Evolutionary conservation across 2,329 filamentous ascomycete genomes (phyloP).

Genomic region (Aulographum hederae): DNA sequence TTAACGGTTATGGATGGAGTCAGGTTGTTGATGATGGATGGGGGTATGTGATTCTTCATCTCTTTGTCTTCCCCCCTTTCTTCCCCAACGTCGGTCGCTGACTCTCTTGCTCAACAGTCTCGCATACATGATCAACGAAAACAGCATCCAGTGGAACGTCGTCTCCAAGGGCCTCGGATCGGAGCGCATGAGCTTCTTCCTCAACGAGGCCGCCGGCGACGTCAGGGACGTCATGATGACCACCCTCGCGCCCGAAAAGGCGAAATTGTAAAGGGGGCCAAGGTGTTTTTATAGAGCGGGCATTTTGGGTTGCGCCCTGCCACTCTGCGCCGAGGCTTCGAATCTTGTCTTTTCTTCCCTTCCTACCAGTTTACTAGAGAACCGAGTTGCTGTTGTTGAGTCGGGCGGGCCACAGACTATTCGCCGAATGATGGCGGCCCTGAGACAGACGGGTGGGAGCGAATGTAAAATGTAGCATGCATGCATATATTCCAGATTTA

Average conservation of each 20-base stretch:
- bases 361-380: no score
- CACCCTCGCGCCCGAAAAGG: slow-evolving; percentile 61
- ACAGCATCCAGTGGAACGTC: slow-evolving; percentile 96
- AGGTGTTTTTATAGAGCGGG: no score
- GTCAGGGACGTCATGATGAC: slow-evolving; percentile 73
- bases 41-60: slow-evolving; percentile 28
- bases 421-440: no score
- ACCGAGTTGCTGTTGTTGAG: no score
- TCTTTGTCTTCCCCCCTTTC: neutral
- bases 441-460: no score
- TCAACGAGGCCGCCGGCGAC: slow-evolving; percentile 84
- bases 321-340: no score
- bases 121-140: slow-evolving; percentile 99
- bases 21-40: slow-evolving; percentile 94
- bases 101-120: slow-evolving; percentile 32
- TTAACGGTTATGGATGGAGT: slow-evolving; percentile 98
- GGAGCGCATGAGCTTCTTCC: slow-evolving; percentile 70
- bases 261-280: slow-evolving; percentile 54
- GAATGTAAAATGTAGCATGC: no score
- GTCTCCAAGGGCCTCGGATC: slow-evolving; percentile 84
- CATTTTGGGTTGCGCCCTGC: no score
- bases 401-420: no score
- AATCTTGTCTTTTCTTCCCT: no score
- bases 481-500: no score
- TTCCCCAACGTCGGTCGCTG: no score